These are phyloP conservation scores for Sarocladium kiliense DNA, from an alignment of 2,329 filamentous ascomycete genomes.

Conservation along the genomic window DNA sequence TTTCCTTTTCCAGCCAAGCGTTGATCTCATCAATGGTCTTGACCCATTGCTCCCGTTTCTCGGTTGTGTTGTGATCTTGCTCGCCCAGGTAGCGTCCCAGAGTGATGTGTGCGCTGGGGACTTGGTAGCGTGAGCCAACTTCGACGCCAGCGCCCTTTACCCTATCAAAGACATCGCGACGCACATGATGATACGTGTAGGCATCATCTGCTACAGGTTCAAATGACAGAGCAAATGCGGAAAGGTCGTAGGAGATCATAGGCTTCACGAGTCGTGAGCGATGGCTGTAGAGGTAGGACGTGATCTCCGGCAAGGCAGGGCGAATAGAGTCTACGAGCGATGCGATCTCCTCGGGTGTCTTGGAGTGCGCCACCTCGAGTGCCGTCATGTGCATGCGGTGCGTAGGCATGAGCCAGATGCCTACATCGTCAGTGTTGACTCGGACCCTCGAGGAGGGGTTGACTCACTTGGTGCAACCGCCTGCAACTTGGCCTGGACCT, in stretches of 20 bases:
- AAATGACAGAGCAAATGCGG: conserved; percentile 82
- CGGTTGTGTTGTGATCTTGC: conserved; percentile 54
- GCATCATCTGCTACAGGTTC: conserved; percentile 65
- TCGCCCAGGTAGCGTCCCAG: conserved; percentile 73
- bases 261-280: conserved; percentile 76
- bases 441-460: neutral
- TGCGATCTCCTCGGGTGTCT: conserved; percentile 63
- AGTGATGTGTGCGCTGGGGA: conserved; percentile 86
- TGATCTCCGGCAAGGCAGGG: conserved; percentile 52
- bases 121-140: conserved; percentile 75
- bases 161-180: conserved; percentile 67
- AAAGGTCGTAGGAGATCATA: conserved; percentile 75
- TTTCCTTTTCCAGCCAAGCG: conserved; percentile 54
- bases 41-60: conserved; percentile 61
- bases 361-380: conserved; percentile 79
- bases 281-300: conserved; percentile 61
- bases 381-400: conserved; percentile 78
- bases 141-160: conserved; percentile 58
- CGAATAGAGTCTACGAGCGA: conserved; percentile 54
- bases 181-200: conserved; percentile 89
- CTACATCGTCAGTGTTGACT: conserved; percentile 34
- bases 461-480: conserved; percentile 64
- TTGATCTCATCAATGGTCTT: conserved; percentile 72
- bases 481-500: conserved; percentile 63
- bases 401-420: conserved; percentile 80